Conservation (phyloP, 2,329 filamentous ascomycete species). For the Aspergillus pseudoviridinutans region DNA sequence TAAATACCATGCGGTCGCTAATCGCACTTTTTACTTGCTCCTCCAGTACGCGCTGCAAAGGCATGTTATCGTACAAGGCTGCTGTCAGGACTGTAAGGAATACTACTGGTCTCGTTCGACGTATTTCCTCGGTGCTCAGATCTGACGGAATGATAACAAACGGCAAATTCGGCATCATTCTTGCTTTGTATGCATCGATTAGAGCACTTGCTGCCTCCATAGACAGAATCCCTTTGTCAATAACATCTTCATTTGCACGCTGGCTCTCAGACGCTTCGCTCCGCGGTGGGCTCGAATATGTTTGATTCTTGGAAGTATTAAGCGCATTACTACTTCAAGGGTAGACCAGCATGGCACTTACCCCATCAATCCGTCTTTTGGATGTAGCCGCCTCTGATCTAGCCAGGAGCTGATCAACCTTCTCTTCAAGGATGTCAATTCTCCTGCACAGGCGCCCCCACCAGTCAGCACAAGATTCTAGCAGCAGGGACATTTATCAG, state of each 20-base stretch:
- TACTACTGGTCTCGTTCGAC: slow-evolving; percentile 30
- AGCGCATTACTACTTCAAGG: no score
- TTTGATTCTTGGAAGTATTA: no score
- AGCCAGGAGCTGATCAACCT: slow-evolving; percentile 7
- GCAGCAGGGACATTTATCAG: background rate
- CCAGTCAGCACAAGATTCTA: slow-evolving; percentile 1
- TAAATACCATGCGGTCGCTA: slow-evolving; percentile 27
- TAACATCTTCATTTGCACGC: slow-evolving; percentile 11
- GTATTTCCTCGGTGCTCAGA: slow-evolving; percentile 23
- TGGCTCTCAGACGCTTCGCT: background rate
- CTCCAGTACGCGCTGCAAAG: slow-evolving; percentile 30
- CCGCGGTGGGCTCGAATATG: background rate
- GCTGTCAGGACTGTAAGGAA: slow-evolving; percentile 32
- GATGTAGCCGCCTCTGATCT: background rate
- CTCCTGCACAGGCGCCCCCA: slow-evolving; percentile 14
- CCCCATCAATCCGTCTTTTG: no score
- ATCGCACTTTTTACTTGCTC: slow-evolving; percentile 29
- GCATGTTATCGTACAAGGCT: slow-evolving; percentile 29
- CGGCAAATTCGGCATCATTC: slow-evolving; percentile 37
- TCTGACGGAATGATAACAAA: slow-evolving; percentile 31
- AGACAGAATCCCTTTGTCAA: slow-evolving; percentile 14
- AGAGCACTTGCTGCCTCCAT: slow-evolving; percentile 18
- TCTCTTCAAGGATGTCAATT: slow-evolving; percentile 35
- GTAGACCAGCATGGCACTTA: no score
- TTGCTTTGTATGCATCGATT: slow-evolving; percentile 29